Evolutionary conservation across 495 filamentous ascomycete species (phyloP), one percentile per base, ranked within the genome.

Genomic region (Penicillium turbatum): DNA sequence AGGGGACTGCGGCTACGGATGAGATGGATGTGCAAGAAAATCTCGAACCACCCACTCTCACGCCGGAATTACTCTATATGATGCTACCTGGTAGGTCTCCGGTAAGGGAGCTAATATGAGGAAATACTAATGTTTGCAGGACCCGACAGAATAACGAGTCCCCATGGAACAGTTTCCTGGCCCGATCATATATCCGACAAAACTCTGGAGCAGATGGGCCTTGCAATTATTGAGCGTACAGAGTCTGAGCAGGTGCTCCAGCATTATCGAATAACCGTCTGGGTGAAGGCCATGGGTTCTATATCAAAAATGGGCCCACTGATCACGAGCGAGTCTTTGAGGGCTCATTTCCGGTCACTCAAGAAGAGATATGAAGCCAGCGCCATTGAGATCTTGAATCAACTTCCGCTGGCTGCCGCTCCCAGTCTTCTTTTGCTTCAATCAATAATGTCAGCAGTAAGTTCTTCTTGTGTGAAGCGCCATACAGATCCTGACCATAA

Each of bases 161-260:
- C 63, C 6, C 63, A 66, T 24, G 60, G 60, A 21, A 59, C 56
- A 16, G 19, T 60, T 12, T 35, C 32, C 9, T 69, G 64, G 64
- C 66, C 66, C 24, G 66, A 69, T 38, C 66, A 67, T 27, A 63
- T 69, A n/a, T 62, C 62, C 6, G 54, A 61, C 11, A 54, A 52
- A 8, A 52, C 47, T 5, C 37, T 69, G 35, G 66, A 67, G 38
- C 54, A 50, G 16, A 67, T 69, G 66, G 62, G 62, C 1, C 53
- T 67, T 13, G 60, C 60, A 1, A 62, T 67, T 16, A 60, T 69
- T 5, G 61, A 65, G 10, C 35, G 47, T 16, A 62, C 43, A 40
- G 64, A 61, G 27, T 63, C 32, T 16, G 66, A 63, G 21, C 60
- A 63, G 17, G 39, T 56, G 13, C 57, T 56, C 7, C 58, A 55